A percentile compares a stretch with the other conserved stretches of the same genome.
phyloP scores from a whole-genome alignment of 352 stramenopile species.

The Aphanomyces astaci region DNA sequence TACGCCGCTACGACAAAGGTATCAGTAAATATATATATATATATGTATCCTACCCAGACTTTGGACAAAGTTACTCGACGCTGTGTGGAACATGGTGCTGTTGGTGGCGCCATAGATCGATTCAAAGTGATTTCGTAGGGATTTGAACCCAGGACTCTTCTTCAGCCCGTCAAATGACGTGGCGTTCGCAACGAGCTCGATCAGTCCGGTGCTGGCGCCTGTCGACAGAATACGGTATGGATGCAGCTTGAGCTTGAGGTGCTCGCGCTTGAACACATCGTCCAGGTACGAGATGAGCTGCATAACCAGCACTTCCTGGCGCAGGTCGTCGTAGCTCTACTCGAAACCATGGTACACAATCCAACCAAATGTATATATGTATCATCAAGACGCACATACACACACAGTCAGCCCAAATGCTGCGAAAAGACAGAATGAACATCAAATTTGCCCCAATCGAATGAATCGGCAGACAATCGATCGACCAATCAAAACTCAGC shows the following conservation, averaged over 20 bases:
- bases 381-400: too few relatives aligned
- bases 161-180: conserved; percentile 97
- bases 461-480: too few relatives aligned
- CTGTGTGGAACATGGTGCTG: conserved; percentile 44
- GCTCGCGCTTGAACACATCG: conserved; percentile 88
- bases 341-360: conserved; percentile 66
- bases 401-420: too few relatives aligned
- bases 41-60: conserved; percentile 82
- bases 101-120: conserved; percentile 75
- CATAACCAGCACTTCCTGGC: conserved; percentile 97
- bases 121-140: conserved; percentile 90
- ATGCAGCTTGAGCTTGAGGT: conserved; percentile 87
- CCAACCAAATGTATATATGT: too few relatives aligned
- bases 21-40: conserved; percentile 31
- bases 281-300: conserved; percentile 95
- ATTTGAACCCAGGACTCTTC: conserved; percentile 78
- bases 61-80: conserved; percentile 74
- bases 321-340: conserved; percentile 95
- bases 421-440: too few relatives aligned
- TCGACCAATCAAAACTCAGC: too few relatives aligned
- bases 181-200: conserved; percentile 93
- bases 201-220: conserved; percentile 89
- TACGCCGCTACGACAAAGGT: conserved; percentile 89
- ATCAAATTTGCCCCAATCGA: too few relatives aligned
- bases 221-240: conserved; percentile 96